These are phyloP conservation scores for Suillus decipiens DNA, from an alignment of 768 basidiomycete genomes.

Conservation along the genomic window DNA sequence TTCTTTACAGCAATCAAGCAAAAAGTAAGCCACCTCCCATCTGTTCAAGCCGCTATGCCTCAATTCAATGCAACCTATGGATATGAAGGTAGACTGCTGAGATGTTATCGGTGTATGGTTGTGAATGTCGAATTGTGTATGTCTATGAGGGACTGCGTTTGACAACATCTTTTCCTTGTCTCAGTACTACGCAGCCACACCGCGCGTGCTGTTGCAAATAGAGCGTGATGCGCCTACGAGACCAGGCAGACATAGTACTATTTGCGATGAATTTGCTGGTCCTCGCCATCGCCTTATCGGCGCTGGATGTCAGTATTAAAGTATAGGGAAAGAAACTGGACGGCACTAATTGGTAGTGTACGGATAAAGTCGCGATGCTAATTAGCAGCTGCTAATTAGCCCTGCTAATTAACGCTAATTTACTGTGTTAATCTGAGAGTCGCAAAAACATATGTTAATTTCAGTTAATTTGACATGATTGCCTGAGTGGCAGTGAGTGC, in stretches of 20 bases:
- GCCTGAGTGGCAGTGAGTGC: no score
- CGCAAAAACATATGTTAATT: no score
- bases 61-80: constrained; percentile 41
- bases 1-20: not conserved
- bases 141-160: constrained; percentile 70
- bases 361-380: no score
- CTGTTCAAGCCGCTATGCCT: not conserved
- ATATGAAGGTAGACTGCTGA: constrained; percentile 79
- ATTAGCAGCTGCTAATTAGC: no score
- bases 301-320: constrained; percentile 56
- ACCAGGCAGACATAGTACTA: constrained; percentile 44
- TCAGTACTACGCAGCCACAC: constrained; percentile 59
- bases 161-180: constrained; percentile 81
- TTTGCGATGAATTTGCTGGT: constrained; percentile 96
- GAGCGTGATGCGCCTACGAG: not conserved
- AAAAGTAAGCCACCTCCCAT: not conserved
- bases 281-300: constrained; percentile 71
- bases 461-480: no score
- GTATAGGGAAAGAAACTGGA: not conserved
- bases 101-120: constrained; percentile 79
- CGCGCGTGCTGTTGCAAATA: constrained; percentile 48
- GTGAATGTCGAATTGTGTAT: constrained; percentile 86
- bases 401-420: no score
- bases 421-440: no score
- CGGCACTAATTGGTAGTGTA: no score